phyloP scores from a whole-genome alignment of 2,329 filamentous ascomycete species.

The Apiospora rasikravindrae region DNA sequence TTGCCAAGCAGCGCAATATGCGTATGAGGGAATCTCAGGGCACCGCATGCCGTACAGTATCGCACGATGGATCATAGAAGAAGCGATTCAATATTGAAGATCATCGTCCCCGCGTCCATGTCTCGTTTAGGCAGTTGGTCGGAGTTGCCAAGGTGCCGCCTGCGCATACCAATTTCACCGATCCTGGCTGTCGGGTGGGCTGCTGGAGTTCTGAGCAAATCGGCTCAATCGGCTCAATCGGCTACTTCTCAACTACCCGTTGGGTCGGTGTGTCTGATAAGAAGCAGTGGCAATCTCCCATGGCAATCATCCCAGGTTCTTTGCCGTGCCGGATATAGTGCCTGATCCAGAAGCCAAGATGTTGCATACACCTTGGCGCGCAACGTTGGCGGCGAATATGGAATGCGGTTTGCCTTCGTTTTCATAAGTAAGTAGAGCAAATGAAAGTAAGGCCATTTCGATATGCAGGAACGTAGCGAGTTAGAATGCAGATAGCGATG shows the following conservation, averaged over 20 bases:
- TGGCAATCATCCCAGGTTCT: not conserved
- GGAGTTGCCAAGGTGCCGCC: not conserved
- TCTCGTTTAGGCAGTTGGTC: slow-evolving; percentile 7
- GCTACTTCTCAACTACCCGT: not conserved
- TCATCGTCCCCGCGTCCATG: not conserved
- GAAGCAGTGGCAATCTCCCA: not conserved
- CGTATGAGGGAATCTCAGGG: not conserved
- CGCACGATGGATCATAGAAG: not conserved
- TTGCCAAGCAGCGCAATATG: slow-evolving; percentile 2
- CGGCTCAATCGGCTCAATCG: not conserved
- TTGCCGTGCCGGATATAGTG: not conserved
- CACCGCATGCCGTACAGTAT: not conserved
- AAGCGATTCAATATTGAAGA: not conserved
- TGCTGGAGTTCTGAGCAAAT: not conserved
- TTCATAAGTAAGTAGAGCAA: not conserved
- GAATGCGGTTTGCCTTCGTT: not conserved
- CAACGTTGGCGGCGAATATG: not conserved
- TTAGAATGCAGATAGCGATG: too few relatives aligned
- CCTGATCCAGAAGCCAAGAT: not conserved
- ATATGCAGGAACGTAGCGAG: not conserved
- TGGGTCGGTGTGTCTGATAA: not conserved
- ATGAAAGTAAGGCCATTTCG: not conserved
- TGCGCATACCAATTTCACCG: not conserved
- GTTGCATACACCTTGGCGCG: not conserved
- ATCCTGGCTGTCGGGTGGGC: slow-evolving; percentile 3